Evolutionary conservation across 495 filamentous ascomycete species (phyloP).

Genomic region (Xylaria palmicola): DNA sequence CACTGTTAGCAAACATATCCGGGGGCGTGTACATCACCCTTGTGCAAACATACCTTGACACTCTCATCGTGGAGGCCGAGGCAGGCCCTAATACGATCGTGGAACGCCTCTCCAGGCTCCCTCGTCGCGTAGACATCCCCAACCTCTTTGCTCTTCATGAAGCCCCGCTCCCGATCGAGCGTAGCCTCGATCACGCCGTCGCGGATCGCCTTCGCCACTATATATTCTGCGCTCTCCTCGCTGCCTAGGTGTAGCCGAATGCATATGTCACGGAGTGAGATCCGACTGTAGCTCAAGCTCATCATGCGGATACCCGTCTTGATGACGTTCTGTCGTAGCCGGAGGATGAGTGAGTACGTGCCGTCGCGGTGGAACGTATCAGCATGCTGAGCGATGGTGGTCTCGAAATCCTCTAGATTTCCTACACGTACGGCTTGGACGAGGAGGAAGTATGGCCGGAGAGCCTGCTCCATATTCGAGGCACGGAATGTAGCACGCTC

Average conservation of each 20-base stretch:
- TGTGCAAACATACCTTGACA: constrained; percentile 82
- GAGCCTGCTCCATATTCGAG: constrained; percentile 75
- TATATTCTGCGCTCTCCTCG: constrained; percentile 97
- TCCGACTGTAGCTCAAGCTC: constrained; percentile 94
- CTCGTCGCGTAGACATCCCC: constrained; percentile 94
- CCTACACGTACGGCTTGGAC: constrained; percentile 94
- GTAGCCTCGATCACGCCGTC: constrained; percentile 98
- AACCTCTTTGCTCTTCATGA: constrained; percentile 97
- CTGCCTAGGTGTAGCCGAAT: constrained; percentile 87
- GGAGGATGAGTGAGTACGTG: constrained; percentile 92
- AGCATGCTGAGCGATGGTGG: constrained; percentile 73
- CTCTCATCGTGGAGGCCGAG: constrained; percentile 92
- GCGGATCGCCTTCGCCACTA: constrained; percentile 96
- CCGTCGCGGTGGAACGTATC: constrained; percentile 87
- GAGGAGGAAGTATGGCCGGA: constrained; percentile 88
- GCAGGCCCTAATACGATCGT: constrained; percentile 90
- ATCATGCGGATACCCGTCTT: constrained; percentile 99
- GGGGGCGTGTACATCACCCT: too few species aligned
- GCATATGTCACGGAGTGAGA: constrained; percentile 97
- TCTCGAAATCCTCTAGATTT: constrained; percentile 87
- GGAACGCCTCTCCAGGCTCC: constrained; percentile 94
- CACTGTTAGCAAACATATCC: constrained; percentile 16
- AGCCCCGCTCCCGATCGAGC: constrained; percentile 89
- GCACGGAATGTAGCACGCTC: constrained; percentile 92
- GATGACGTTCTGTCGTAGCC: constrained; percentile 96